These are phyloP conservation scores for Diospyros kaki DNA, from an alignment of 148 eudicot species.

Conservation along the genomic window DNA sequence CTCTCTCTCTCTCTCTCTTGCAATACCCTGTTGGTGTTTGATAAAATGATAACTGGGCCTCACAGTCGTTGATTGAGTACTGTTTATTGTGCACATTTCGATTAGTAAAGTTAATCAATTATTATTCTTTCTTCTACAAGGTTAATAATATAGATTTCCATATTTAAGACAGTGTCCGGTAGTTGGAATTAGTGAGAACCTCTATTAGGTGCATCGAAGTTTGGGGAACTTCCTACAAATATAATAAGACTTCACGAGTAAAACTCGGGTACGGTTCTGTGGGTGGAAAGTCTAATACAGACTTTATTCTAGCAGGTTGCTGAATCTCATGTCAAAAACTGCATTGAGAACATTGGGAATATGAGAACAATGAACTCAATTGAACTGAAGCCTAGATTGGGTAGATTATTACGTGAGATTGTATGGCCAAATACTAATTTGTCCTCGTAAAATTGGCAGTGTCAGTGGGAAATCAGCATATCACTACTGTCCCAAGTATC, in stretches of 20 bases:
- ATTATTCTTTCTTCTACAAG: not conserved
- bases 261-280: not conserved
- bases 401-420: no score
- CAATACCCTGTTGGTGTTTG: not conserved
- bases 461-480: no score
- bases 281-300: not conserved
- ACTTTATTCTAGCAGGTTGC: no score
- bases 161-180: not conserved
- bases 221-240: not conserved
- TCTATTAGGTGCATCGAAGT: not conserved
- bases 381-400: no score
- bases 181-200: not conserved
- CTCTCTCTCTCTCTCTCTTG: constrained; percentile 18
- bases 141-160: not conserved
- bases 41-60: not conserved
- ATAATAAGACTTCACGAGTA: not conserved
- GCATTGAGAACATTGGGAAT: no score
- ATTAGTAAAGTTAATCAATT: not conserved
- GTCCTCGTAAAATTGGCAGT: no score
- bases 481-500: no score
- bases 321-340: no score
- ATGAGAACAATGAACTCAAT: no score
- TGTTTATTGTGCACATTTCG: not conserved
- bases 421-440: no score
- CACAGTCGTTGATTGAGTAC: no score